A percentile compares a stretch with the other conserved stretches of the same genome.
Evolutionary conservation across 2,329 filamentous ascomycete species (phyloP).

Genomic region (Aschersonia sp.): DNA sequence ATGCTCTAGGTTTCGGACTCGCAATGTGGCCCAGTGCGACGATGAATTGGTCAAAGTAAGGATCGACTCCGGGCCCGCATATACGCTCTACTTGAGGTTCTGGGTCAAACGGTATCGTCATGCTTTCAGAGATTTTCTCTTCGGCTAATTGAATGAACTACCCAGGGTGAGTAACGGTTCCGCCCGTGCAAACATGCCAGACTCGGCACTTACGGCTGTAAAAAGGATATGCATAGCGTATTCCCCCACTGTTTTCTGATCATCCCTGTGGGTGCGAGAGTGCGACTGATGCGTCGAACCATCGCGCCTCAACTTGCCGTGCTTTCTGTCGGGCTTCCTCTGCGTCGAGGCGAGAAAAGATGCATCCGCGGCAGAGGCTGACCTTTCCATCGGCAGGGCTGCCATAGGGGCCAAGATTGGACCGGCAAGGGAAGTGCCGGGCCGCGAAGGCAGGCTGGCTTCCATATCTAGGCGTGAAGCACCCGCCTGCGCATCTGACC

Average conservation of each 20-base stretch:
- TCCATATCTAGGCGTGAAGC: conserved; percentile 30
- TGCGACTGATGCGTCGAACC: conserved; percentile 63
- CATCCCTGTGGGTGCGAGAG: conserved; percentile 55
- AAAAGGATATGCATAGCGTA: conserved; percentile 95
- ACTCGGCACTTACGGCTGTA: conserved; percentile 52
- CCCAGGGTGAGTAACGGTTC: neutral
- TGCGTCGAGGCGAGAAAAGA: conserved; percentile 28
- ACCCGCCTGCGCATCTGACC: conserved; percentile 34
- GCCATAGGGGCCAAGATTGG: conserved; percentile 10
- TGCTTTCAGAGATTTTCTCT: conserved; percentile 82
- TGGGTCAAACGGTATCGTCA: conserved; percentile 62
- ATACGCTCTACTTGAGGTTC: conserved; percentile 78
- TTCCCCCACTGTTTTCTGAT: conserved; percentile 89
- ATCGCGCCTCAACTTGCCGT: conserved; percentile 55
- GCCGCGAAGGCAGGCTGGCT: conserved; percentile 18
- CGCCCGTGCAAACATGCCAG: conserved; percentile 1
- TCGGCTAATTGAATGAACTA: conserved; percentile 93
- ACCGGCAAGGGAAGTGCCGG: conserved; percentile 33
- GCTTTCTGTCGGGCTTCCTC: conserved; percentile 44
- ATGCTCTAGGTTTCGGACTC: conserved; percentile 79
- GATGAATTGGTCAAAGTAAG: conserved; percentile 86
- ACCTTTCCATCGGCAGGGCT: conserved; percentile 24
- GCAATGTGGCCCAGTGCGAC: conserved; percentile 88
- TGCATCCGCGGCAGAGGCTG: conserved; percentile 30
- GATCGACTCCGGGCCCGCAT: conserved; percentile 79